Evolutionary conservation across 768 basidiomycete species (phyloP), one percentile per base, ranked within the genome.

Genomic region (Boletus tylopilopsis): DNA sequence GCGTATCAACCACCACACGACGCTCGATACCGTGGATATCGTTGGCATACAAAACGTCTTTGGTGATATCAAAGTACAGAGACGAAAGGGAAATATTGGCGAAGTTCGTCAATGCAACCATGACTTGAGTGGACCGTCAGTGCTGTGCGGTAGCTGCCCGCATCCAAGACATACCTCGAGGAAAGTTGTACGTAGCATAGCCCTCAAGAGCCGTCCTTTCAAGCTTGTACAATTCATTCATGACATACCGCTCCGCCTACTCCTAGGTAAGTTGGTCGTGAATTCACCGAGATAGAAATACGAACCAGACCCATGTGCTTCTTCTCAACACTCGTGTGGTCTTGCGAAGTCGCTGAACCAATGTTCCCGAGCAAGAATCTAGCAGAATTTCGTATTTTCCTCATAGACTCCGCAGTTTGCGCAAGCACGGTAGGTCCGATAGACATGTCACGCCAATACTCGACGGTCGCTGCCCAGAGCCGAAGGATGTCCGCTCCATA

Each of bases 391-490:
- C 94, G 80, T 44, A 94, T 80, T 69, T 90, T 95, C 43, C 91
- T 76, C 62, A 92, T 68, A 0, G 81, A 81, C 59, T 94, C 88
- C 0, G 80, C 78, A 1, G 85, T 78, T 60, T 93, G 87, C 0
- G 81, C 71, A 23, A 98, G 76, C 15, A 89, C 80, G 0, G 77
- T 84, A 1, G 84, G 81, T 0, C 95, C 90, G 44, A 97, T 85
- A 6, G 87, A 80, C 71, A 90, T 89, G 66, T 98, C 95, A 23
- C 81, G 79, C 68, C 88, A 85, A 61, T 90, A 95, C 57, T 96
- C 93, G 21, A 90, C 85, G 0, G 89, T 87, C 3, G 93, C 94
- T 10, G 80, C 88, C 95, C 95, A 99, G 7, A 95, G 72, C 7
- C 95, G 80, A 27, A 98, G 76, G 2, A 87, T 78, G 60, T 97